Evolutionary conservation across 106 monocot genomes (phyloP).

Genomic region (Dioscorea zingiberensis): DNA sequence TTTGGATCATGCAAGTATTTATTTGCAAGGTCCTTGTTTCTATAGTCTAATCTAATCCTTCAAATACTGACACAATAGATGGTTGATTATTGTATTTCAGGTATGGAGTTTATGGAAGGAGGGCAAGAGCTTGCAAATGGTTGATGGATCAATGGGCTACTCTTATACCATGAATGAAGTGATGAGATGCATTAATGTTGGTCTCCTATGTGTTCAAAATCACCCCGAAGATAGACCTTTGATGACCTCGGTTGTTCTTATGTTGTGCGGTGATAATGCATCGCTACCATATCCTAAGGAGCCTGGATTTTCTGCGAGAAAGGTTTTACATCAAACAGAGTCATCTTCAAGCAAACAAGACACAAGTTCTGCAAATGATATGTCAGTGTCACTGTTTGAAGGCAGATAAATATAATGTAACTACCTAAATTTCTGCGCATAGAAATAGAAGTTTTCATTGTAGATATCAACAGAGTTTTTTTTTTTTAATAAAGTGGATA

Average conservation of each 20-base stretch:
- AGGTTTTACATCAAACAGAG: background rate
- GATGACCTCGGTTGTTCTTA: conserved; percentile 11
- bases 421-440: too few species aligned
- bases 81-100: conserved; percentile 4
- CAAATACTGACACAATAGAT: too few species aligned
- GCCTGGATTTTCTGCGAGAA: conserved; percentile 4
- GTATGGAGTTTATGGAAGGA: conserved; percentile 34
- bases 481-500: too few species aligned
- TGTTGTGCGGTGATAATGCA: conserved; percentile 13
- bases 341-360: conserved; percentile 9
- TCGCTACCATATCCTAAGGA: conserved; percentile 2
- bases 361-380: background rate
- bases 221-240: conserved; percentile 14
- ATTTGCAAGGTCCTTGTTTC: background rate
- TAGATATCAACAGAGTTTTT: too few species aligned
- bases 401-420: conserved; percentile 1
- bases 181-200: conserved; percentile 13
- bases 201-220: conserved; percentile 24
- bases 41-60: too few species aligned
- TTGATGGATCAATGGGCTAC: conserved; percentile 11
- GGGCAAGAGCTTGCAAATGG: conserved; percentile 9
- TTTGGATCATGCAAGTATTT: conserved; percentile 16
- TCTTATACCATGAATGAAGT: conserved; percentile 1
- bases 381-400: conserved; percentile 3
- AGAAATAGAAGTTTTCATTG: too few species aligned